Base-by-base conservation (phyloP, 2,329 filamentous ascomycete genomes). In the Exophiala sp. region DNA sequence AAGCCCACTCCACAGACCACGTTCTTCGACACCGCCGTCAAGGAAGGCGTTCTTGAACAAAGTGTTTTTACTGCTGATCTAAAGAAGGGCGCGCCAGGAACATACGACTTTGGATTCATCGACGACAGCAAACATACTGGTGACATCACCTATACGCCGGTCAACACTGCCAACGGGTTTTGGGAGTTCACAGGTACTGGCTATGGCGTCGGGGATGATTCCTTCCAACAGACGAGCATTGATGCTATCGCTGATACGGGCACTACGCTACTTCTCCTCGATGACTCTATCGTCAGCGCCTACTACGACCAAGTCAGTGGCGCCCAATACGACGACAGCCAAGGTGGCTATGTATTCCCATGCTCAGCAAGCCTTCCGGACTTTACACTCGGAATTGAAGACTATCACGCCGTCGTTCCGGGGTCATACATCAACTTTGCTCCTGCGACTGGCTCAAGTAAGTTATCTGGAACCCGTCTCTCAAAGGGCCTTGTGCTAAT, bases 211-310 rank as follows among this genome's bases (percentile, higher is more conserved):
- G 81, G 79, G 45, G 64, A 64, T 52, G 63, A 63, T 14, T 43
- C 60, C 21, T 57, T 68, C 65, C 68, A 70, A 48, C 61, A 65
- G 30, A 47, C 64, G 40, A 61, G 67, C 52, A 74, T 80, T 64
- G 58, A 64, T 35, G 76, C 73, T 58, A 85, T 87, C 64, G 79
- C 80, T 61, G 83, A 87, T 68, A 87, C 83, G 1, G 84, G 83
- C 46, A 86, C 83, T 48, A 82, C 82, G 1, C 78, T 87, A 23
- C 66, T 85, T 48, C 73, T 84, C 56, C 66, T 83, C 14, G 78
- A 79, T 21, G 63, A 73, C 48, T 58, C 63, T 24, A 70, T 83
- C 52, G 75, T 80, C 56, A 59, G 66, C 0, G 73, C 70, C 35
- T 86, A 85, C 73, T 87, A 85, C 70, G 63, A 64, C 30, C 63